Evolutionary conservation across 2,329 filamentous ascomycete genomes (phyloP), one percentile per base, ranked within the genome.

Genomic region (Passalora sequoiae): DNA sequence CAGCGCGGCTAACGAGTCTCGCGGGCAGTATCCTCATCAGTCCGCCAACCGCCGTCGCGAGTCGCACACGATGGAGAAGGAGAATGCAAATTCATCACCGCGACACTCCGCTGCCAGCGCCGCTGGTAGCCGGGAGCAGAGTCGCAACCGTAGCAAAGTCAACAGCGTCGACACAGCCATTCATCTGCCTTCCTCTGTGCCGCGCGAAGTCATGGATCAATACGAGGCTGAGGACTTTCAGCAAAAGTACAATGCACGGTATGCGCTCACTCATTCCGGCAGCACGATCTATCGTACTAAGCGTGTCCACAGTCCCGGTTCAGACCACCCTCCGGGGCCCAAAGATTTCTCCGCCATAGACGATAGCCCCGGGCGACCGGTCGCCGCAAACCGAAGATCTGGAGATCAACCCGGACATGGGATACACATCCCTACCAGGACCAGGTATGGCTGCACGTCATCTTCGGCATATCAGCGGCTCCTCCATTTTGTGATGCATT

Each of bases 181-280:
- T 43, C 46, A 53, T 36, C 32, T 42, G 7, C 53, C 50, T 4
- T 37, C 39, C 19, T 22, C 35, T 19, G 16, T n/a, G 13, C 20
- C 41, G 15, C 20, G 35, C 36, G 42, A 44, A 9, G 51, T 40
- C 7, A 19, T 42, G 36, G 44, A 49, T 22, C 54, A 57, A 27
- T 54, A 54, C 4, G 35, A 56, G 29, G 47, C 50, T 6, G 50
- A 61, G 22, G 56, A 61, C 47, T 57, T 58, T 29, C 50, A 55
- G 9, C 49, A 51, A 31, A 49, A 46, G 17, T 55, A 56, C 42
- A 25, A 33, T 42, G 22, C 40, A 36, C 49, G 45, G 20, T 16
- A 44, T 43, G 39, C 38, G n/a, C 20, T 30, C 4, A 47, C 46
- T 13, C 46, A 45, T 5, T 46, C 53, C 12, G 38, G 47, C 13